Evolutionary conservation across 2,329 filamentous ascomycete genomes (phyloP), one percentile per base, ranked within the genome.

Genomic region (Biscogniauxia marginata): DNA sequence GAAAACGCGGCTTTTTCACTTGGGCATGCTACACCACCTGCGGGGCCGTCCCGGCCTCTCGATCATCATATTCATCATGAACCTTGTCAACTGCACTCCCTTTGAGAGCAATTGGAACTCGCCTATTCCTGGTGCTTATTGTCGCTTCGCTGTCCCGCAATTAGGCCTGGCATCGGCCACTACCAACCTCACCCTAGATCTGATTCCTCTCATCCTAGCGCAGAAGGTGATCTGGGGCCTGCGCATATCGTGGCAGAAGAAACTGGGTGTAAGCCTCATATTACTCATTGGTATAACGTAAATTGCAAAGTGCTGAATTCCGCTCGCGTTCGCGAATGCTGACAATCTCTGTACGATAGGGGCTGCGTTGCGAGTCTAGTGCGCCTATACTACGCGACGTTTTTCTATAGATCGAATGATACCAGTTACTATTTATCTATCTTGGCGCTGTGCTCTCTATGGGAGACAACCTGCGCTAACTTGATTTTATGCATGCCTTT

Each of bases 191-290:
- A 30, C 23, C 4, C 21, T 58, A 0, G 56, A 58, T 30, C 50
- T 58, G 24, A 23, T 58, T 16, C 56, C 56, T 34, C 20, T 58
- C 21, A 8, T 43, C 11, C 50, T 58, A 2, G 49, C 23, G n/a
- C 56, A 58, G 24, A 58, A 49, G 56, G 56, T 55, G n/a, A 58
- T 58, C 13, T 58, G 56, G 56, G 23, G 53, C 13, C 56, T 58
- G 4, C 53, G 21, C 9, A 2, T 58, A 13, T 13, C 53, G 13
- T 45, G 20, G 50, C 46, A 53, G 6, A 55, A 55, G 46, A 58
- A 58, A 49, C 22, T 46, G 49, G 53, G 56, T 7, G 53, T 58
- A 6, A 58, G 56, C 47, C 46, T 58, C 21, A 55, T 58, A 7
- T 58, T 58, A n/a, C 53, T 58, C n/a, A 39, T 34, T 3, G 56